These are phyloP conservation scores for Eutypa lata DNA, from an alignment of 2,329 filamentous ascomycete genomes.

Conservation along the genomic window DNA sequence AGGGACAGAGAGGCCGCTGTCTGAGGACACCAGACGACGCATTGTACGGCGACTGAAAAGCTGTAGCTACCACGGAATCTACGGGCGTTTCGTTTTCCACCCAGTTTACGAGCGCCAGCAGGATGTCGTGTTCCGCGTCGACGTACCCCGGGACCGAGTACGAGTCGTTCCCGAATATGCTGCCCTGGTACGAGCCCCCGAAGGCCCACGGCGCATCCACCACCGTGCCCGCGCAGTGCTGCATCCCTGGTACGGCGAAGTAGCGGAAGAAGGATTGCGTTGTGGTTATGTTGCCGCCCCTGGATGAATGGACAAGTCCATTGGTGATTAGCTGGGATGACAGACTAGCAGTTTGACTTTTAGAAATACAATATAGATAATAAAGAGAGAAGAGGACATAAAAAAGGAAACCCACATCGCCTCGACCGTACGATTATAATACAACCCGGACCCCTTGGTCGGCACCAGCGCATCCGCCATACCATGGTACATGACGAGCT, in stretches of 20 bases:
- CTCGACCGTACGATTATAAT: constrained; percentile 28
- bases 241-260: constrained; percentile 53
- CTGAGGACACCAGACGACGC: constrained; percentile 35
- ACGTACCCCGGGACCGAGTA: constrained; percentile 34
- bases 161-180: constrained; percentile 22
- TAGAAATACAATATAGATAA: too few relatives aligned
- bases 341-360: too few relatives aligned
- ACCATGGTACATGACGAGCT: constrained; percentile 46
- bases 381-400: too few relatives aligned
- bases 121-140: constrained; percentile 31
- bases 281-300: constrained; percentile 19
- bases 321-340: too few relatives aligned
- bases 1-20: constrained; percentile 44
- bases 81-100: constrained; percentile 31
- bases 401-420: constrained; percentile 13
- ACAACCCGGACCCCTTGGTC: constrained; percentile 30
- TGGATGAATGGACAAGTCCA: background rate
- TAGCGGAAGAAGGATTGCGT: constrained; percentile 50
- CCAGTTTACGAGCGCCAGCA: constrained; percentile 37
- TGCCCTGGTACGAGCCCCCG: constrained; percentile 27
- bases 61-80: constrained; percentile 32
- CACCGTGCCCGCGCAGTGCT: constrained; percentile 39
- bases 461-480: constrained; percentile 39
- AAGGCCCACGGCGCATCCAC: constrained; percentile 41
- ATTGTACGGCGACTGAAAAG: constrained; percentile 25